Evolutionary conservation across 2,329 filamentous ascomycete genomes (phyloP).

Genomic region (Macrophomina pseudophaseolina): DNA sequence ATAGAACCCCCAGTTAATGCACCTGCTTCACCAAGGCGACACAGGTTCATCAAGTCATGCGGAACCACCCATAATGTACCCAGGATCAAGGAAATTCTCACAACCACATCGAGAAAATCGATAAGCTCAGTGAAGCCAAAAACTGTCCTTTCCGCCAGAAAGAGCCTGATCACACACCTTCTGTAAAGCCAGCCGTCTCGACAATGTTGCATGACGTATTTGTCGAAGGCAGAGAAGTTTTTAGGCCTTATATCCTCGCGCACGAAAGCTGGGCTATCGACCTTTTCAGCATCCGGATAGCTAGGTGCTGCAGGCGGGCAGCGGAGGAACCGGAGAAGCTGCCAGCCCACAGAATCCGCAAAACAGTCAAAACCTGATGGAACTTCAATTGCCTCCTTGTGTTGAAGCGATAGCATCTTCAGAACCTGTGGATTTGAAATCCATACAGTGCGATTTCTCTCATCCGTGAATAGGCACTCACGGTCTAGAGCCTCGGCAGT

Average conservation of each 20-base stretch:
- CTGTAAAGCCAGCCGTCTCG: slow-evolving; percentile 40
- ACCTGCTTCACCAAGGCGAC: neutral
- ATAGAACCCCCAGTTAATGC: neutral
- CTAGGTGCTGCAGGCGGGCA: slow-evolving; percentile 47
- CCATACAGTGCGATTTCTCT: slow-evolving; percentile 64
- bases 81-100: slow-evolving; percentile 31
- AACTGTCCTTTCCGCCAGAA: slow-evolving; percentile 48
- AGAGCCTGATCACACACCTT: slow-evolving; percentile 45
- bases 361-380: neutral
- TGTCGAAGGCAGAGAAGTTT: slow-evolving; percentile 47
- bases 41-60: neutral
- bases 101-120: slow-evolving; percentile 32
- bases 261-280: slow-evolving; percentile 24
- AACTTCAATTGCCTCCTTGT: slow-evolving; percentile 28
- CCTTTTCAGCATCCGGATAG: slow-evolving; percentile 34
- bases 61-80: neutral
- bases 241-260: slow-evolving; percentile 45
- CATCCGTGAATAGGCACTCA: slow-evolving; percentile 57
- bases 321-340: slow-evolving; percentile 42
- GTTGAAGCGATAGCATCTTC: slow-evolving; percentile 46
- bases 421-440: slow-evolving; percentile 57
- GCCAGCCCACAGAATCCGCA: slow-evolving; percentile 43
- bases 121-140: slow-evolving; percentile 45
- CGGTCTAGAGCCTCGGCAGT: slow-evolving; percentile 66
- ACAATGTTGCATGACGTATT: slow-evolving; percentile 37